Evolutionary conservation across 2,329 filamentous ascomycete species (phyloP).

Genomic region (Aspergillus transmontanensis): DNA sequence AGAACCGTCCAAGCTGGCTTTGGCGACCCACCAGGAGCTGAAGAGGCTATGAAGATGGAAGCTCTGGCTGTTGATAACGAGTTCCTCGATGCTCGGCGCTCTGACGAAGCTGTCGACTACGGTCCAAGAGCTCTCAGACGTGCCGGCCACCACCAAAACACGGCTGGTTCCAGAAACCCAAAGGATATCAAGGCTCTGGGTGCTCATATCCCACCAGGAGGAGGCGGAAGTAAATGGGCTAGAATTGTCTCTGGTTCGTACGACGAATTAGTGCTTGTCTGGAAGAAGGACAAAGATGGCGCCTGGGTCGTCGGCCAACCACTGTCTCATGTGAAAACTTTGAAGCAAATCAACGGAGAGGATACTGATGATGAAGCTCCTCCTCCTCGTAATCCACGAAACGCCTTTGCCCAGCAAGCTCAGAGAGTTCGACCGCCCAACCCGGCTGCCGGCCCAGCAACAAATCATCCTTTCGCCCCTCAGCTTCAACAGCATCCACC

Average conservation of each 20-base stretch:
- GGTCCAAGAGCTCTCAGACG: constrained; percentile 52
- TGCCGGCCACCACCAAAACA: constrained; percentile 57
- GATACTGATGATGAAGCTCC: not conserved
- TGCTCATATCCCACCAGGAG: constrained; percentile 85
- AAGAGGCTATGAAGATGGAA: constrained; percentile 71
- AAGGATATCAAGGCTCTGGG: constrained; percentile 75
- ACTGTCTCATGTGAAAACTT: constrained; percentile 40
- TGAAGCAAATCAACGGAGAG: not conserved
- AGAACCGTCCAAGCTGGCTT: constrained; percentile 95
- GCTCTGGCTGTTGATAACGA: constrained; percentile 72
- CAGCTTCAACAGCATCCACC: not conserved
- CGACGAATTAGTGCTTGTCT: constrained; percentile 93
- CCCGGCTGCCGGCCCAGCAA: not conserved
- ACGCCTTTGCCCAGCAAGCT: constrained; percentile 18
- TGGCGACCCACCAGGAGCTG: constrained; percentile 80
- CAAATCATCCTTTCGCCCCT: not conserved
- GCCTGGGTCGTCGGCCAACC: constrained; percentile 79
- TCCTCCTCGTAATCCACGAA: not conserved
- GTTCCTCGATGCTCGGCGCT: constrained; percentile 64
- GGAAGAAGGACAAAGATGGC: constrained; percentile 82
- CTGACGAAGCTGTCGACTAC: constrained; percentile 45
- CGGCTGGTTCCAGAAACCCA: constrained; percentile 71
- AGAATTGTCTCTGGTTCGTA: constrained; percentile 98
- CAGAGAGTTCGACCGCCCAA: not conserved
- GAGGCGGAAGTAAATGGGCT: constrained; percentile 83